Evolutionary conservation across 2,329 filamentous ascomycete genomes (phyloP), one percentile per base, ranked within the genome.

Genomic region (Fusarium sulawesiense): DNA sequence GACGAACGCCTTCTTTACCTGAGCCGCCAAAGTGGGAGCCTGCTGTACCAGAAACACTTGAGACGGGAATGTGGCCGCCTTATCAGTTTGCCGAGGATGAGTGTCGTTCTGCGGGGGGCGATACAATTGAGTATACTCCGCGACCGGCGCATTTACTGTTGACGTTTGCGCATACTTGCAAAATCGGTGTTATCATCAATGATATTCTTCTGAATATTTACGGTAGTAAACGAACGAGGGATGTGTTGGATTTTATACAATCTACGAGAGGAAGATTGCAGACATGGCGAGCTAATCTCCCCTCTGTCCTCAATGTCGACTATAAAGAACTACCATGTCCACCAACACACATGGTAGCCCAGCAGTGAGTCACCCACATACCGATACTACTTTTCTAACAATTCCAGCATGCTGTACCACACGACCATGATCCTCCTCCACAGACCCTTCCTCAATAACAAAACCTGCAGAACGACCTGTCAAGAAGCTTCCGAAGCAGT

Each of bases 281-380:
- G 8, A 23, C 29, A 3, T 59, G 56, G 56, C 29, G 37, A 1
- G 55, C 29, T 3, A 34, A 30, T 9, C 25, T 56, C 8, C 56
- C 56, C 0, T 0, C 1, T 0, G 29, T 13, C 4, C 1, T 59
- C 6, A n/a, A 20, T 0, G n/a, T 56, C 2, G 27, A 56, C 4
- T 44, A 44, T 2, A n/a, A n/a, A 6, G 3, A 16, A 0, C 6
- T 16, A 1, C 29, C 4, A 4, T 59, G 56, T 4, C 56, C 49
- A 1, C 56, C 56, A 30, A 59, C 56, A 23, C 56, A 59, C 7
- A 44, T 59, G 1, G 56, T 59, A 9, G 56, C 56, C 1, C 56
- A 59, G 6, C 56, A 59, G 56, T 58, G 16, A 56, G 56, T 18
- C 18, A 32, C 18, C 7, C 16, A 9, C 12, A 21, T 11, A 8